These are phyloP conservation scores for Achaetomiella virescens DNA, from an alignment of 495 filamentous ascomycete species.

Conservation along the genomic window DNA sequence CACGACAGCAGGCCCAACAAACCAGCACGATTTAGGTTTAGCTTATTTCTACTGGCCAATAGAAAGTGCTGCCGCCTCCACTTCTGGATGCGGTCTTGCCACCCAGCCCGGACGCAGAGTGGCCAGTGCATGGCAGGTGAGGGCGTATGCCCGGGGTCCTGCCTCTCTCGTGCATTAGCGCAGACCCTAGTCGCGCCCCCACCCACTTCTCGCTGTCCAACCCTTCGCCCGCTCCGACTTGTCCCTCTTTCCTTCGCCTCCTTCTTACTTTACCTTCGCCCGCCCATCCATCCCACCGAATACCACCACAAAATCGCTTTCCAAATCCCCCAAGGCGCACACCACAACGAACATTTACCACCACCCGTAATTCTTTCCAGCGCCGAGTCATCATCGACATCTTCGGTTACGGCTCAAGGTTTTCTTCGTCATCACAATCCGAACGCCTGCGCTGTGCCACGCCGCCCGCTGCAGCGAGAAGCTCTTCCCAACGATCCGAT, in stretches of 20 bases:
- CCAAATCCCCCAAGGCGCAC: constrained; percentile 9
- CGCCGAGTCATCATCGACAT: background rate
- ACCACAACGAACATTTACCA: constrained; percentile 8
- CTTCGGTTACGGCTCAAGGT: background rate
- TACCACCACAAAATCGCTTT: constrained; percentile 16
- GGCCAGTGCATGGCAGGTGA: constrained; percentile 30
- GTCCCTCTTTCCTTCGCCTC: constrained; percentile 32
- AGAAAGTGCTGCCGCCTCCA: constrained; percentile 6
- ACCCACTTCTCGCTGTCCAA: constrained; percentile 24
- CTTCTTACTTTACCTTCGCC: constrained; percentile 27
- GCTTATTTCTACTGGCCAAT: constrained; percentile 23
- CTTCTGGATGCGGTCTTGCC: constrained; percentile 27
- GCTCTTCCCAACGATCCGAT: constrained; percentile 15
- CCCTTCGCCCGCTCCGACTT: constrained; percentile 37
- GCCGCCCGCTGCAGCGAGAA: constrained; percentile 15
- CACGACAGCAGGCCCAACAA: constrained; percentile 24
- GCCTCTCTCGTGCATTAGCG: constrained; percentile 35
- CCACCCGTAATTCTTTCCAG: background rate
- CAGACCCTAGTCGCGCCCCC: constrained; percentile 31
- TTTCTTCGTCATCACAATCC: background rate
- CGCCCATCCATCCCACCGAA: constrained; percentile 25
- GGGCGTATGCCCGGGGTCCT: constrained; percentile 30
- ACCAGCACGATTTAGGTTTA: constrained; percentile 17
- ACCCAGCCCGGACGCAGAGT: constrained; percentile 26
- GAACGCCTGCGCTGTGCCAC: background rate